Evolutionary conservation across 306 rosid genomes (phyloP).

Genomic region (Alnus rubra): DNA sequence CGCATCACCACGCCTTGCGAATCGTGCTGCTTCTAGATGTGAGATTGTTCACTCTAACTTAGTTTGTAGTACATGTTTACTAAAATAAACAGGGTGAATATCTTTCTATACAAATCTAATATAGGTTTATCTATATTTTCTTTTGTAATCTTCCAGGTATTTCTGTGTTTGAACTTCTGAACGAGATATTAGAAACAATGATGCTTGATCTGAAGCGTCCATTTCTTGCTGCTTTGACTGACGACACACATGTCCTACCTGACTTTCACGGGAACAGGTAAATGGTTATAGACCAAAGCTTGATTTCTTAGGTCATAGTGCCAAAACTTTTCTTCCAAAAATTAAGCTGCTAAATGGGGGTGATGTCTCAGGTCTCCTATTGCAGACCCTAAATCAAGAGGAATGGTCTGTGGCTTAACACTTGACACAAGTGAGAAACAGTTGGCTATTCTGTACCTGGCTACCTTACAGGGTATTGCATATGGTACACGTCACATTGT

Average conservation of each 20-base stretch:
- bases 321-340: constrained; percentile 21
- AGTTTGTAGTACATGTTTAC: constrained; percentile 17
- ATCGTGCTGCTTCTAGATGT: constrained; percentile 87
- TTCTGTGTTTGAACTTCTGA: constrained; percentile 80
- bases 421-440: constrained; percentile 85
- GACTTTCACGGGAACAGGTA: constrained; percentile 99
- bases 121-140: constrained; percentile 21
- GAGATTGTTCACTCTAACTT: constrained; percentile 22
- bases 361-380: constrained; percentile 77
- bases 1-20: constrained; percentile 74
- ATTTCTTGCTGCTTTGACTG: constrained; percentile 80
- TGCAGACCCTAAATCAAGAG: constrained; percentile 94
- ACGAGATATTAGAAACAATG: constrained; percentile 68
- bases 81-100: background rate
- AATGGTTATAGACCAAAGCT: constrained; percentile 21
- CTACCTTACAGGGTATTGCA: constrained; percentile 89
- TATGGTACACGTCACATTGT: constrained; percentile 97
- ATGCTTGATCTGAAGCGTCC: constrained; percentile 58
- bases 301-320: constrained; percentile 23
- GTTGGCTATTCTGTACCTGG: constrained; percentile 81
- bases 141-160: constrained; percentile 45
- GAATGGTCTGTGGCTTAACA: constrained; percentile 81
- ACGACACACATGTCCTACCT: constrained; percentile 84
- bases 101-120: constrained; percentile 5
- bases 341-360: constrained; percentile 29